Base-by-base conservation (phyloP, 345 rosid genomes). In the Aquilaria yunnanensis region DNA sequence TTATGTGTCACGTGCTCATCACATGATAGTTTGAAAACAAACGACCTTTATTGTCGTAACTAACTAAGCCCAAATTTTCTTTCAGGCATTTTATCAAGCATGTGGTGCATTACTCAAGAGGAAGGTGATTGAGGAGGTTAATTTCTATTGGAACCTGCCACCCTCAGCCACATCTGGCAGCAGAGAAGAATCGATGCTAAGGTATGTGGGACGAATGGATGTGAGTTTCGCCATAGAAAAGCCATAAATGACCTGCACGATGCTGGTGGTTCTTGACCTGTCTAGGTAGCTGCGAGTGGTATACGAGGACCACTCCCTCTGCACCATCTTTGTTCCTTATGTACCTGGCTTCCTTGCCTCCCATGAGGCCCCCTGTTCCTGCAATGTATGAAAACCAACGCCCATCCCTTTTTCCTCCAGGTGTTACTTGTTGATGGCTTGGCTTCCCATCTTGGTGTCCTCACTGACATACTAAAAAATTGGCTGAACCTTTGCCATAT, bases 381-480 rank as follows among this genome's bases (percentile, higher is more conserved):
- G 66, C 85, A 84, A 34, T 83, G 83, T 43, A 82, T 93, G 85
- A 85, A 72, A 67, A 76, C 69, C 14, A 71, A 71, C 51, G 54
- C 54, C 9, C 77, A 61, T 67, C 84, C 84, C 62, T 82, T 78
- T 56, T 83, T 76, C 54, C 96, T 96, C 4, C 96, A 90, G 98
- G 96, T 93, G 52, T 58, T 65, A 14, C 12, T 46, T 54, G 97
- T 94, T 41, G 99, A 94, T 82, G 97, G 97, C 57, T 74, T 86
- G 80, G 97, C 97, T 53, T 86, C 87, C 69, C 96, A 93, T 78
- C 67, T 90, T 41, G 96, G 97, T 63, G 96, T 90, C 71, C 73
- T 88, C 67, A 96, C 84, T 61, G 60, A 88, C 74, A 64, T 78
- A 94, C 75, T 60, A 83, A 56, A 90, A 94, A 48, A 82, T 67